Evolutionary conservation across 192 early-diverging fungal species (phyloP), one percentile per base, ranked within the genome.

Genomic region (Mortierella antarctica): DNA sequence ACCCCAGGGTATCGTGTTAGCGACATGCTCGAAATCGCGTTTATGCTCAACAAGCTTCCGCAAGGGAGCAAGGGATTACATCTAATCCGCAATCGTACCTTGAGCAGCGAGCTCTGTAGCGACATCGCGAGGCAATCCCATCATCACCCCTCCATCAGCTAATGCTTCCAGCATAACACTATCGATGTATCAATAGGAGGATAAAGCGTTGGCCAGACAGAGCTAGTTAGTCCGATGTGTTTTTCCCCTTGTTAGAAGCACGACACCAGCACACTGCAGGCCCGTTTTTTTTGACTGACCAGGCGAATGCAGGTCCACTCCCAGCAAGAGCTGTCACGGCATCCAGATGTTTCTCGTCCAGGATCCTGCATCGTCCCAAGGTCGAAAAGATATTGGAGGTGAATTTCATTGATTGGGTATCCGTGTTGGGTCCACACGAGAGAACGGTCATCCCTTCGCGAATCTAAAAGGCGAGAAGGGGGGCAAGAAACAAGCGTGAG

Each of bases 111-210:
- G 70, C 52, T 88, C 87, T 39, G 83, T 70, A 15, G 85, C 87
- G 21, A 86, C 85, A 48, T 88, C 85, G 41, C 87, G 84, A 20
- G 87, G 85, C 40, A 88, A 64, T 15, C 87, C 87, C 87, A 88
- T 88, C 87, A 88, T 88, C 1, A 88, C 87, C 15, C 87, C 87
- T 18, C 87, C 87, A 72, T 88, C 87, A 44, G 85, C 87, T n/a
- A 88, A 57, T 1, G 87, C 83, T 55, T 88, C 87, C 17, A 88
- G 68, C 66, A 88, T 82, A 0, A 88, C 87, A 64, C 87, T 86
- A 67, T 44, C 10, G 21, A 23, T 13, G 47, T n/a, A 0, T 54
- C 7, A 23, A 47, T 31, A 17, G 11, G n/a, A 9, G n/a, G 44
- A 11, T 15, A 39, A 31, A 44, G 12, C 18, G 8, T 14, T 52